These are phyloP conservation scores for Lachancea nothofagi DNA, from an alignment of 805 yeast genomes.

Conservation along the genomic window DNA sequence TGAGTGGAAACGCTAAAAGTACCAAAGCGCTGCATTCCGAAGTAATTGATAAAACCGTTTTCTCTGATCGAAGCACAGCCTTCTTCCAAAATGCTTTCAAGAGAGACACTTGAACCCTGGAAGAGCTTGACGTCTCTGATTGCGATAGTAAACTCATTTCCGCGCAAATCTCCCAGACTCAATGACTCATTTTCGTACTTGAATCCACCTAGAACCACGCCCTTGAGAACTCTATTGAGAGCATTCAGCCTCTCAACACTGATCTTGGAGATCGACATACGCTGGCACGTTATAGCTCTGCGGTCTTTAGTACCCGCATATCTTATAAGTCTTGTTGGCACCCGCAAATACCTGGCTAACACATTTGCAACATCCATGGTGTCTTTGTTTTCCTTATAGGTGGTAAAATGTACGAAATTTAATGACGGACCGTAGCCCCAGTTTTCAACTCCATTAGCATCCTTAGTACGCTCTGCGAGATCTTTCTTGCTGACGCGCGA, in stretches of 20 bases:
- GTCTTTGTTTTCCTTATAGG: conserved; percentile 93
- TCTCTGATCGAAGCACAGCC: conserved; percentile 54
- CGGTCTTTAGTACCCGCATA: conserved; percentile 97
- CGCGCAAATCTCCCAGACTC: conserved; percentile 75
- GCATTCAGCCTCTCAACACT: conserved; percentile 70
- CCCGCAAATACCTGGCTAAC: conserved; percentile 63
- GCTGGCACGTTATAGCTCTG: conserved; percentile 91
- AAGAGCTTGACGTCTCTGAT: conserved; percentile 60
- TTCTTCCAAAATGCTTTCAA: conserved; percentile 43
- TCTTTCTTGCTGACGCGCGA: conserved; percentile 37
- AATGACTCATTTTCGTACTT: conserved; percentile 56
- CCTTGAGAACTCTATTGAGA: conserved; percentile 68
- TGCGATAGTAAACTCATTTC: conserved; percentile 85
- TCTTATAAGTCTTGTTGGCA: conserved; percentile 64
- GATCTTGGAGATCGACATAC: conserved; percentile 60
- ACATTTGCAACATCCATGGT: conserved; percentile 91
- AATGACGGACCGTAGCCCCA: conserved; percentile 72
- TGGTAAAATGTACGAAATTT: conserved; percentile 64
- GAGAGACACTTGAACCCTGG: conserved; percentile 26
- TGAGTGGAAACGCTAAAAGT: conserved; percentile 93
- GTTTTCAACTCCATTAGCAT: conserved; percentile 49
- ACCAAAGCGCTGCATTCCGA: conserved; percentile 98
- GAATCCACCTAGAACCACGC: conserved; percentile 77
- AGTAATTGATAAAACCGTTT: conserved; percentile 86
- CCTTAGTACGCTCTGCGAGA: conserved; percentile 34